Percentiles rank a stretch among this genome's conserved stretches.
These are phyloP conservation scores for Luffa aegyptiaca DNA, from an alignment of 306 rosid species.

Conservation along the genomic window DNA sequence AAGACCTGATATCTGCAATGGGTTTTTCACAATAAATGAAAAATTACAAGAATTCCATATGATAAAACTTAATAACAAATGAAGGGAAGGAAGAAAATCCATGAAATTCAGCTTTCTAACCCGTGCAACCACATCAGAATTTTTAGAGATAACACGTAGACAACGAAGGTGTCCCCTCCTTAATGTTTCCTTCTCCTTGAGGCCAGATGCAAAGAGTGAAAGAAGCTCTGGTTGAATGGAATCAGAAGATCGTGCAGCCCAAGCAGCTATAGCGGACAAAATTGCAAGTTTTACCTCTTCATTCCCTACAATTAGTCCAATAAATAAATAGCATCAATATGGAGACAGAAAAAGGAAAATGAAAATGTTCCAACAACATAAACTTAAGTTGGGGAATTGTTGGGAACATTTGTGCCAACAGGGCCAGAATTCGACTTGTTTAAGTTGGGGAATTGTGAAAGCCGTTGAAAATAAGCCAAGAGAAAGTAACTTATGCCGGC, in stretches of 20 bases:
- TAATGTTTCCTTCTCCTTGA: constrained; percentile 87
- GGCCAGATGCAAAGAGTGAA: constrained; percentile 68
- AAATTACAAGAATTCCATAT: constrained; percentile 5
- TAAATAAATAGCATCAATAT: constrained; percentile 10
- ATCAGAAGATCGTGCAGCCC: constrained; percentile 72
- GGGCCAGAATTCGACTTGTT: too few relatives aligned
- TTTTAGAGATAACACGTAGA: constrained; percentile 49
- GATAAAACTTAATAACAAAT: constrained; percentile 9
- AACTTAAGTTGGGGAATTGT: neutral
- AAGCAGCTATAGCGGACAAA: constrained; percentile 62
- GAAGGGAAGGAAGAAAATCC: constrained; percentile 15
- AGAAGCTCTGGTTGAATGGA: constrained; percentile 43
- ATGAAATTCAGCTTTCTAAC: constrained; percentile 26
- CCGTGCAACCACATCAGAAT: constrained; percentile 50
- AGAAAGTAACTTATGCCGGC: neutral
- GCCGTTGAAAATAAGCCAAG: neutral
- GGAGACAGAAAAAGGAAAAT: constrained; percentile 7
- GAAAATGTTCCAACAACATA: neutral
- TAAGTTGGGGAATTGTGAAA: neutral
- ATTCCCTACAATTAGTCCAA: constrained; percentile 49
- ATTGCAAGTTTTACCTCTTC: constrained; percentile 80
- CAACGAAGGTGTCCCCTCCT: constrained; percentile 80
- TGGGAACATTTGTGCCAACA: too few relatives aligned
- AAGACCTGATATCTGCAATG: constrained; percentile 52
- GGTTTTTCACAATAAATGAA: constrained; percentile 10